Evolutionary conservation across 2,329 filamentous ascomycete genomes (phyloP), one percentile per base, ranked within the genome.

Genomic region (Aspergillus intermedius): DNA sequence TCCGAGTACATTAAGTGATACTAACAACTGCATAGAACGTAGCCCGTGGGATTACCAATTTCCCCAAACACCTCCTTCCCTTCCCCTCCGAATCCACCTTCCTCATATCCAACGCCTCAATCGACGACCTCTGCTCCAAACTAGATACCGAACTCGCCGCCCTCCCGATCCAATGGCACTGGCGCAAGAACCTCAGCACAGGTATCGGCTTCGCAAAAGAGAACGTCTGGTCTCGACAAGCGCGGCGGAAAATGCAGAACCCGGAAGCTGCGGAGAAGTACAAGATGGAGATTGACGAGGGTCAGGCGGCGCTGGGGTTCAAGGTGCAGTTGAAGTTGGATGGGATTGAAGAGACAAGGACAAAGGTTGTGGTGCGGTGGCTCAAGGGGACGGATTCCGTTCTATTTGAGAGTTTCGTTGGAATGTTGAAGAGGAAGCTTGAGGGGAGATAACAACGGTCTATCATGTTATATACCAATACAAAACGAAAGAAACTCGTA

Each of bases 331-430:
- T 83, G 19, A 71, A 65, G 60, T 67, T 15, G 64, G 64, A 45
- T 15, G 49, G 43, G 22, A 49, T 35, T 25, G 61, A 69, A 39
- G 61, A 65, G 13, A 65, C 74, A 3, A 65, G 71, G 15, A 71
- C 83, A 0, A 67, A 63, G 2, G 70, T 86, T 4, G 57, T 68
- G 4, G 73, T 86, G 47, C 76, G 87, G 28, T 94, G 88, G 91
- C 62, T 88, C 1, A 83, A 88, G 58, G 91, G 93, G 0, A 74
- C 76, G 5, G 87, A 95, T 55, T 74, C 79, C 15, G 76, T 83
- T 0, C 62, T 93, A 0, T 95, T 91, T 67, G 87, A 94, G 69
- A 96, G 91, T 63, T 89, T 98, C 54, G 86, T 83, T 51, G 90
- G 88, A 0, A 89, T 91, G 73, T 54, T 94, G 41, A 87, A 83